Percentiles rank a stretch among this genome's conserved stretches.
These are phyloP conservation scores for Brassica rapa DNA, from an alignment of 345 rosid species.

Conservation along the genomic window DNA sequence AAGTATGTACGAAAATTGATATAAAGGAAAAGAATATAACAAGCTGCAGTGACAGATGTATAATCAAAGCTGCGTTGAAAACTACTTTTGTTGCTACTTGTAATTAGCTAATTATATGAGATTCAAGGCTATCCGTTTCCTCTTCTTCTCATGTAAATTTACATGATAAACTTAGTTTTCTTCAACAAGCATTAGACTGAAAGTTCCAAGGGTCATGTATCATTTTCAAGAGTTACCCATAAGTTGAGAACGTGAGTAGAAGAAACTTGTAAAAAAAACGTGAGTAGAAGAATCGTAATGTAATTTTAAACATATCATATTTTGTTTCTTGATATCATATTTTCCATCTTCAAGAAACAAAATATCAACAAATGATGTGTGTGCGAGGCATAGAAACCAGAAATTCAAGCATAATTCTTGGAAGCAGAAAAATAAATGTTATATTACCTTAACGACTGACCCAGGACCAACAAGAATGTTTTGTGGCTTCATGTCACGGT, in stretches of 20 bases:
- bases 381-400: conserved; percentile 9
- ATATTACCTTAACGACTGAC: conserved; percentile 55
- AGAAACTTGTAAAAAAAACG: not conserved
- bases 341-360: not conserved
- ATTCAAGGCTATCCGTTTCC: not conserved
- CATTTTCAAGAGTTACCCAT: not conserved
- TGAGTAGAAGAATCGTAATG: not conserved
- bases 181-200: conserved; percentile 13
- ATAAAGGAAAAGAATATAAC: not conserved
- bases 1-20: not conserved
- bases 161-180: conserved; percentile 1
- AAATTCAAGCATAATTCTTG: too few relatives aligned
- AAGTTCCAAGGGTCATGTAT: not conserved
- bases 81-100: not conserved
- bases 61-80: not conserved
- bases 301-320: not conserved
- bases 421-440: not conserved
- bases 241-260: not conserved
- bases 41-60: conserved; percentile 1
- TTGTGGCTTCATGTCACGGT: conserved; percentile 99
- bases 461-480: conserved; percentile 97
- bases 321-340: too few relatives aligned
- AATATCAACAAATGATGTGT: not conserved
- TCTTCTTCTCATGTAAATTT: not conserved
- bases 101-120: conserved; percentile 7